Evolutionary conservation across 2,329 filamentous ascomycete genomes (phyloP).

Genomic region (Magnaporthales sp.): DNA sequence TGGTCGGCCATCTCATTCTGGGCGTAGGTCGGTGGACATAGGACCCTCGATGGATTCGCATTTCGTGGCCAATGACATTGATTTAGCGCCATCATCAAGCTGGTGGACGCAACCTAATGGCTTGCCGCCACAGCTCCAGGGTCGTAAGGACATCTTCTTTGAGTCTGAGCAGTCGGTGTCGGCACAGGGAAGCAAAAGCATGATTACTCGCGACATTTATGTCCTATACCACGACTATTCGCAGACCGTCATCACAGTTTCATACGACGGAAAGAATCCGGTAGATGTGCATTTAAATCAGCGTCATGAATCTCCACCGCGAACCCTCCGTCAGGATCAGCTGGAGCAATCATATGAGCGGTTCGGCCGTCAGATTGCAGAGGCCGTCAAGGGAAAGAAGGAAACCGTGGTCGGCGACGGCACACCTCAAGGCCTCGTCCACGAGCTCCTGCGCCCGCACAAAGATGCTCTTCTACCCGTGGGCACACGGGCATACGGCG

Average conservation of each 20-base stretch:
- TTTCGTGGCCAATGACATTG: slow-evolving; percentile 81
- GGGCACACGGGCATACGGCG: slow-evolving; percentile 83
- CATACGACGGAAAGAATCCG: slow-evolving; percentile 68
- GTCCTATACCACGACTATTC: slow-evolving; percentile 95
- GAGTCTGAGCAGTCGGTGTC: slow-evolving; percentile 73
- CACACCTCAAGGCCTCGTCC: slow-evolving; percentile 66
- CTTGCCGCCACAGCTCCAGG: slow-evolving; percentile 73
- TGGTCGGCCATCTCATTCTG: slow-evolving; percentile 31
- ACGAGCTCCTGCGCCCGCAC: slow-evolving; percentile 68
- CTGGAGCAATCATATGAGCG: slow-evolving; percentile 77
- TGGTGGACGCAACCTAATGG: slow-evolving; percentile 85
- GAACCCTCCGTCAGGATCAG: slow-evolving; percentile 80
- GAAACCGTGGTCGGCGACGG: slow-evolving; percentile 79
- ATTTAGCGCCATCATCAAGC: slow-evolving; percentile 61
- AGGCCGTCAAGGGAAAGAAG: slow-evolving; percentile 62
- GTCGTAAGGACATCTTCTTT: slow-evolving; percentile 71
- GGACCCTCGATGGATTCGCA: slow-evolving; percentile 71
- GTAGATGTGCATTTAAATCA: slow-evolving; percentile 71
- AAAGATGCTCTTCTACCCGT: slow-evolving; percentile 70
- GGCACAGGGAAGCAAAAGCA: slow-evolving; percentile 58
- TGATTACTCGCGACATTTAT: slow-evolving; percentile 71
- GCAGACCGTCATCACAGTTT: slow-evolving; percentile 78
- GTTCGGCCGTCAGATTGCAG: slow-evolving; percentile 71
- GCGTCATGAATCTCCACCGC: slow-evolving; percentile 75
- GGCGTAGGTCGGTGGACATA: slow-evolving; percentile 63